These are phyloP conservation scores for Rhodotorula babjevae DNA, from an alignment of 768 basidiomycete species.

Conservation along the genomic window DNA sequence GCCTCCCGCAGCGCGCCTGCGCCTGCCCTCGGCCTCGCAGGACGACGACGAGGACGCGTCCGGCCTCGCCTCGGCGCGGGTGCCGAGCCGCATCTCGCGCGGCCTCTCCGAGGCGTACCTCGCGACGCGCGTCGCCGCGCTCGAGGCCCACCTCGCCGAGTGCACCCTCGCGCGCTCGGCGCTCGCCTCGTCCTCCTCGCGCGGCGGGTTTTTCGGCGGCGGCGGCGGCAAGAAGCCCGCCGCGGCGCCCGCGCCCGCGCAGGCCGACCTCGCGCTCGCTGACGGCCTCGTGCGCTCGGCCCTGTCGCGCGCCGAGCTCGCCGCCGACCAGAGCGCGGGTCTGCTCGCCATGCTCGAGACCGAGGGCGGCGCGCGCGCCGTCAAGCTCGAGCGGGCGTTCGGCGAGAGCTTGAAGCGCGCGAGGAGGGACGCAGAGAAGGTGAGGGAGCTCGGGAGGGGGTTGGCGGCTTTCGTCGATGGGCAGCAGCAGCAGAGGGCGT, in stretches of 20 bases:
- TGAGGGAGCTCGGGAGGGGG: not conserved
- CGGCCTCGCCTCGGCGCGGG: not conserved
- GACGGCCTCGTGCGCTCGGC: not conserved
- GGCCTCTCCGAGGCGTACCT: constrained; percentile 2
- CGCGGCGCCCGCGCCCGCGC: not conserved
- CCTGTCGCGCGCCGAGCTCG: not conserved
- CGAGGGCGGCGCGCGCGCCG: not conserved
- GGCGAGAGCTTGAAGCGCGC: constrained; percentile 18
- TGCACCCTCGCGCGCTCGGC: constrained; percentile 17
- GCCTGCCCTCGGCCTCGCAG: no score
- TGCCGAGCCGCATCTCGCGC: not conserved
- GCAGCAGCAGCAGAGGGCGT: not conserved
- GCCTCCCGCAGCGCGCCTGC: no score
- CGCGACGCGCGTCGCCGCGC: constrained; percentile 19
- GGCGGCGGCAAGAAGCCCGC: not conserved
- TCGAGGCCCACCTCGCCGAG: constrained; percentile 33
- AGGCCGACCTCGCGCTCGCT: not conserved
- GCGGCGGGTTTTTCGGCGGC: not conserved
- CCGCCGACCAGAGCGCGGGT: not conserved
- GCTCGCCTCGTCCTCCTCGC: not conserved
- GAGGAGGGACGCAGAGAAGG: constrained; percentile 24
- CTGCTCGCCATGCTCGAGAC: not conserved
- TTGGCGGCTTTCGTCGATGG: constrained; percentile 4
- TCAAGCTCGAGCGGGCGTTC: constrained; percentile 1
- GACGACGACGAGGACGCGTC: not conserved